phyloP scores from a whole-genome alignment of 2,329 filamentous ascomycete species.

The Seiridium cupressi region DNA sequence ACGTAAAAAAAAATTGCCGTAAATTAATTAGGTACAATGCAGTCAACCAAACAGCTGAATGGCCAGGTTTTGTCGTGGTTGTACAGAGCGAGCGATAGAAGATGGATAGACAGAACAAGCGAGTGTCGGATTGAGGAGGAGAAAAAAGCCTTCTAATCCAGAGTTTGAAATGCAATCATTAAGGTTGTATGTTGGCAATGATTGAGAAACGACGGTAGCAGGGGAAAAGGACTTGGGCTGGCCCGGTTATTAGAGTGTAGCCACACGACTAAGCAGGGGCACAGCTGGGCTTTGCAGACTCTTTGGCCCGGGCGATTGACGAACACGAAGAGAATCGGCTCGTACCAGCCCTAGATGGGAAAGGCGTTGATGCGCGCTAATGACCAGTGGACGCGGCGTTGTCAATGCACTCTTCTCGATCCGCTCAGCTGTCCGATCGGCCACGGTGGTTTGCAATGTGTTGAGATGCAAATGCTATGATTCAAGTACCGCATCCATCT shows the following conservation, averaged over 20 bases:
- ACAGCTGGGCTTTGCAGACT: neutral
- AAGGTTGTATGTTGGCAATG: neutral
- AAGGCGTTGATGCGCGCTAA: conserved; percentile 3
- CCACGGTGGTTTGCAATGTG: no score
- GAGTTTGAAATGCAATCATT: neutral
- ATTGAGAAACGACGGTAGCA: conserved; percentile 2
- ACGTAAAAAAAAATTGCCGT: neutral
- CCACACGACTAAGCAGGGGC: neutral
- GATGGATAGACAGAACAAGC: neutral
- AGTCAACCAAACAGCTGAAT: neutral
- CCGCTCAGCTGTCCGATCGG: no score
- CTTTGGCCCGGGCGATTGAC: conserved; percentile 3
- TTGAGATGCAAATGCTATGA: no score
- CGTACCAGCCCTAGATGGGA: conserved; percentile 8
- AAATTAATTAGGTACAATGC: neutral
- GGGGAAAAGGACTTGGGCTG: neutral
- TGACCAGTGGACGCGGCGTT: neutral
- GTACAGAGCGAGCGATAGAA: neutral
- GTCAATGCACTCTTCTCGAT: neutral
- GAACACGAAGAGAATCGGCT: conserved; percentile 12
- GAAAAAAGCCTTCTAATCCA: neutral
- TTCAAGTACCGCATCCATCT: no score
- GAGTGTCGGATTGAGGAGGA: neutral
- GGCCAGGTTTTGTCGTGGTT: neutral
- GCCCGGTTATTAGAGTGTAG: conserved; percentile 3